Base-by-base conservation (phyloP, 179 eudicot species). In the Pouteria campechiana region DNA sequence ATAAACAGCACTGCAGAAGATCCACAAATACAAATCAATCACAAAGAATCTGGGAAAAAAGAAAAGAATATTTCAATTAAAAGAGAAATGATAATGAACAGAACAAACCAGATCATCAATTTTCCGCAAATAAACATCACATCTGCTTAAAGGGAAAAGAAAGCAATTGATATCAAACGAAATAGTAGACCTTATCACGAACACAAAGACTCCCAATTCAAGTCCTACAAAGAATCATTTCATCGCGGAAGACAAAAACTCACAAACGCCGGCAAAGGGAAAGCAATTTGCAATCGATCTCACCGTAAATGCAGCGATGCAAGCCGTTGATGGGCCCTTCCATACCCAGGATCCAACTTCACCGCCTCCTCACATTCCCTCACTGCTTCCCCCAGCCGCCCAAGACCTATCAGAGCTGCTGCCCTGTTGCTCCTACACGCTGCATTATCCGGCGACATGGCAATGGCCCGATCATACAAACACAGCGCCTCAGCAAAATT, bases 271-370 rank as follows among this genome's bases (percentile, higher is more conserved):
- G 21, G 31, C 20, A 55, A 25, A 27, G 22, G 21, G 5, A 6
- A 31, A n/a, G n/a, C 3, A 12, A 19, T 0, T 22, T 20, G 28
- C 13, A 12, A 18, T 6, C n/a, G n/a, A n/a, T n/a, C 35, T 44
- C 29, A 68, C 78, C 78, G 52, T 10, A 62, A 56, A 45, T 61
- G 57, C 8, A 72, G 74, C 39, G 67, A 59, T 22, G 68, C 78
- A 43, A 72, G 46, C 13, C 74, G 51, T 37, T 64, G 69, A 59
- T 68, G 78, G 44, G 74, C 74, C 45, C 68, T 62, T 14, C 34
- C 41, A 34, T 68, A 72, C 0, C 56, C 42, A 5, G 68, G 54
- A 29, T 72, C 67, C 21, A 61, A 45, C 59, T 34, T 56, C 25
- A 64, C 57, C 25, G 74, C 78, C 58, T 52, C 63, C 38, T 59